These are phyloP conservation scores for Sugiyamaella lignohabitans DNA, from an alignment of 805 yeast species.

Conservation along the genomic window DNA sequence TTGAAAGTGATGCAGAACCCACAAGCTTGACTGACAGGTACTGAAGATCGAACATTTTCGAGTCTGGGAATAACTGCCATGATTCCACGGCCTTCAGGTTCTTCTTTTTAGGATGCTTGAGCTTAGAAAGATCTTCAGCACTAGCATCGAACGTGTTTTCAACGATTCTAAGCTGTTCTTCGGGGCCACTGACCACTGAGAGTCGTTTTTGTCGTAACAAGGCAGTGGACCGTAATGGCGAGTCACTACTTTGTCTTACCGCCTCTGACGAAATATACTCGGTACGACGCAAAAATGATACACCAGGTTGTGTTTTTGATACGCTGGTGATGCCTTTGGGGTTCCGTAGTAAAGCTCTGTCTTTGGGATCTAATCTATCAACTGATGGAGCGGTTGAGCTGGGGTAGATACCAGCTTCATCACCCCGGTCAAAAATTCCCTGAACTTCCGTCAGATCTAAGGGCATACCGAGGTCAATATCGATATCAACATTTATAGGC, in stretches of 20 bases:
- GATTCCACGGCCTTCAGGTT: slow-evolving; percentile 65
- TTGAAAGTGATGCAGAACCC: slow-evolving; percentile 41
- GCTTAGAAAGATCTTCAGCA: slow-evolving; percentile 36
- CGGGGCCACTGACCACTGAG: slow-evolving; percentile 40
- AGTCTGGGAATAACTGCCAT: slow-evolving; percentile 84
- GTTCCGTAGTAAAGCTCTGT: slow-evolving; percentile 69
- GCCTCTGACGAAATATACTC: slow-evolving; percentile 77
- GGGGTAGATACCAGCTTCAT: slow-evolving; percentile 39
- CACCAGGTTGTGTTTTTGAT: slow-evolving; percentile 32
- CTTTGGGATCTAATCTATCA: slow-evolving; percentile 61
- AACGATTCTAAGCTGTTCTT: slow-evolving; percentile 56
- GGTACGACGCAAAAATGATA: slow-evolving; percentile 87
- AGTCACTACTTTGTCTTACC: slow-evolving; percentile 25
- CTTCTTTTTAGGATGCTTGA: slow-evolving; percentile 76
- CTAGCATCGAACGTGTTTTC: slow-evolving; percentile 73
- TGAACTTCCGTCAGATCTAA: slow-evolving; percentile 63
- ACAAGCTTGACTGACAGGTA: slow-evolving; percentile 35
- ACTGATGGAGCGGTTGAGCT: slow-evolving; percentile 25
- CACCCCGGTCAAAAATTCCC: slow-evolving; percentile 59
- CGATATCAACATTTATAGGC: slow-evolving; percentile 50
- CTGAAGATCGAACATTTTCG: slow-evolving; percentile 79
- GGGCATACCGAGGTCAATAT: slow-evolving; percentile 60
- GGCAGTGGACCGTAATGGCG: slow-evolving; percentile 8
- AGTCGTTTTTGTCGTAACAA: slow-evolving; percentile 1
- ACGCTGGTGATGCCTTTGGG: slow-evolving; percentile 46